A percentile compares a stretch with the other conserved stretches of the same genome.
phyloP scores from a whole-genome alignment of 179 eudicot genomes.

The Patellifolia procumbens region DNA sequence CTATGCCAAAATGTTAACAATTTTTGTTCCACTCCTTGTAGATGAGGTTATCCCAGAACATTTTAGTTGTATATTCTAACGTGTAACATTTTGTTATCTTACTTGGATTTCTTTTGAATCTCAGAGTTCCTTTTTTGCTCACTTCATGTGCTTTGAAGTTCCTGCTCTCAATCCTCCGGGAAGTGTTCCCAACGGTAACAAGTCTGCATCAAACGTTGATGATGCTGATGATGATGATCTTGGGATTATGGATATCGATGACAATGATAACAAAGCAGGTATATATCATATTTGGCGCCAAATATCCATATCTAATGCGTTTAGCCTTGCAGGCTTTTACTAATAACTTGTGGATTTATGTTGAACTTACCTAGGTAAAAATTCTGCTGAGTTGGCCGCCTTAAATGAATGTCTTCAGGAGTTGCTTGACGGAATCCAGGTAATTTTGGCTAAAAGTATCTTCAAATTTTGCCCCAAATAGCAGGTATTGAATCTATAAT shows the following conservation, averaged over 20 bases:
- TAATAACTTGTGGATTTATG: neutral
- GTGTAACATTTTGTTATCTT: slow-evolving; percentile 14
- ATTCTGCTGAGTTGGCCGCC: slow-evolving; percentile 64
- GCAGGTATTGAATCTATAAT: neutral
- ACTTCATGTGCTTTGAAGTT: slow-evolving; percentile 99
- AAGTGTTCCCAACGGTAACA: slow-evolving; percentile 54
- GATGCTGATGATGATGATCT: slow-evolving; percentile 78
- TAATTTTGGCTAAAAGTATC: slow-evolving; percentile 22
- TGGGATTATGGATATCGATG: slow-evolving; percentile 89
- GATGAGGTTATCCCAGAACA: slow-evolving; percentile 66
- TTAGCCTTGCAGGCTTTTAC: neutral
- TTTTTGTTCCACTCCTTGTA: slow-evolving; percentile 90
- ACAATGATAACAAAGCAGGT: slow-evolving; percentile 67
- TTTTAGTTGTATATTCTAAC: neutral
- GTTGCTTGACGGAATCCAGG: slow-evolving; percentile 97
- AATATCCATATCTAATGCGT: neutral
- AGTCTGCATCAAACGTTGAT: slow-evolving; percentile 49
- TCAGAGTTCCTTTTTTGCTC: slow-evolving; percentile 97
- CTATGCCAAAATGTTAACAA: slow-evolving; percentile 85
- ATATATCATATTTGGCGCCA: slow-evolving; percentile 21
- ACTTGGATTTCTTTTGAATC: slow-evolving; percentile 26
- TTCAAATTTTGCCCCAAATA: neutral
- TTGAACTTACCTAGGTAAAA: slow-evolving; percentile 49
- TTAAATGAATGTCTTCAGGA: slow-evolving; percentile 86
- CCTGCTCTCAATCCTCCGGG: slow-evolving; percentile 85